Percentiles rank a stretch among this genome's conserved stretches.
phyloP scores from a whole-genome alignment of 345 rosid genomes.

The Murraya paniculata region DNA sequence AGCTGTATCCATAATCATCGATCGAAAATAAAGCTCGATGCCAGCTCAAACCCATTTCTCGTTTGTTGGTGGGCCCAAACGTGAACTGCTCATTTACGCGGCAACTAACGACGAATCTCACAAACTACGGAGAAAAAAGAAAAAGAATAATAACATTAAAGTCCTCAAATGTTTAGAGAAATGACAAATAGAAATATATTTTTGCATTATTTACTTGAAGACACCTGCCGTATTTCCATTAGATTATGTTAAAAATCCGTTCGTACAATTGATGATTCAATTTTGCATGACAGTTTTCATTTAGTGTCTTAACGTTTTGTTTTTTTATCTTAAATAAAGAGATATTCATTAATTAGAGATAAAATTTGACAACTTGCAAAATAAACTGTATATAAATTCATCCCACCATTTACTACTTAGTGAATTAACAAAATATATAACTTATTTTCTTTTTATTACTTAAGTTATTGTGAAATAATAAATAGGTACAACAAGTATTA shows the following conservation, averaged over 20 bases:
- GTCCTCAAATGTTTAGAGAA: not conserved
- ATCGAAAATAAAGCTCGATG: not conserved
- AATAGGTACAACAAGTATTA: no score
- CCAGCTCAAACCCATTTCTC: not conserved
- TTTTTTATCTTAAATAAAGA: no score
- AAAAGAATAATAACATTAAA: not conserved
- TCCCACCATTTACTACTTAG: no score
- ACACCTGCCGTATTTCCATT: not conserved
- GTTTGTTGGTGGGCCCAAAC: not conserved
- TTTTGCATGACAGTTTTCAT: no score
- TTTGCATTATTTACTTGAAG: not conserved
- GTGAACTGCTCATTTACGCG: slow-evolving; percentile 1
- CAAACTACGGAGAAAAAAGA: not conserved
- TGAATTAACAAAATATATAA: no score
- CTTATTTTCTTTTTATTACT: no score
- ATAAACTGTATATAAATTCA: no score
- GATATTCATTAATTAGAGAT: no score
- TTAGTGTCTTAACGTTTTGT: no score
- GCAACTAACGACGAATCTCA: not conserved
- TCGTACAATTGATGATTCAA: not conserved
- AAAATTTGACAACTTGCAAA: no score
- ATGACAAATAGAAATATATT: no score
- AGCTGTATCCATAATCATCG: not conserved
- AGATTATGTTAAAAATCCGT: not conserved
- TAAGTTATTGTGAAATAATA: no score